These are phyloP conservation scores for Sporothrix inflata DNA, from an alignment of 2,329 filamentous ascomycete species.

Conservation along the genomic window DNA sequence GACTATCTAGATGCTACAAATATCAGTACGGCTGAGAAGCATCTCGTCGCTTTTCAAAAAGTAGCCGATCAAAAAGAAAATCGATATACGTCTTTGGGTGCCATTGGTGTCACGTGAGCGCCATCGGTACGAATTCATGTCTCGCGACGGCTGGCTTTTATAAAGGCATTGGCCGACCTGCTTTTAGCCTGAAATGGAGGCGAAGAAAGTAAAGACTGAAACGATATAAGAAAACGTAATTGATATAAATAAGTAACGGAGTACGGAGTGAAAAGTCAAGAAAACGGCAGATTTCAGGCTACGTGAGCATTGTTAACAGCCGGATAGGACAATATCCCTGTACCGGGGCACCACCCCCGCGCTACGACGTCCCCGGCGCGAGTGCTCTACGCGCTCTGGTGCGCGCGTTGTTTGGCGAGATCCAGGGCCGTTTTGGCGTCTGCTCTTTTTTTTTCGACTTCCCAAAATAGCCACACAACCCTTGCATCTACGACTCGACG, in stretches of 20 bases:
- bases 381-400: conserved; percentile 1
- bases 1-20: too few relatives aligned
- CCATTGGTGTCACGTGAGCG: not conserved
- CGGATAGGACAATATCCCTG: not conserved
- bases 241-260: not conserved
- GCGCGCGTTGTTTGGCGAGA: not conserved
- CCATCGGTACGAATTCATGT: not conserved
- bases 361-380: not conserved
- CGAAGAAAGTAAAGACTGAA: not conserved
- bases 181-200: not conserved
- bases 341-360: not conserved
- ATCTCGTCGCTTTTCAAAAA: too few relatives aligned
- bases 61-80: too few relatives aligned
- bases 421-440: not conserved
- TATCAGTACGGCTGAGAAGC: too few relatives aligned
- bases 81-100: too few relatives aligned
- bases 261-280: not conserved
- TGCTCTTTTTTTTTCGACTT: not conserved
- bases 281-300: too few relatives aligned
- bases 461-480: not conserved
- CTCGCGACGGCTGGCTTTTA: not conserved
- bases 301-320: too few relatives aligned
- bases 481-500: not conserved
- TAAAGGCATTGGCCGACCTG: not conserved
- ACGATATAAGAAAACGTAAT: not conserved